phyloP scores from a whole-genome alignment of 2,329 filamentous ascomycete genomes.

The Apiospora rasikravindrae region DNA sequence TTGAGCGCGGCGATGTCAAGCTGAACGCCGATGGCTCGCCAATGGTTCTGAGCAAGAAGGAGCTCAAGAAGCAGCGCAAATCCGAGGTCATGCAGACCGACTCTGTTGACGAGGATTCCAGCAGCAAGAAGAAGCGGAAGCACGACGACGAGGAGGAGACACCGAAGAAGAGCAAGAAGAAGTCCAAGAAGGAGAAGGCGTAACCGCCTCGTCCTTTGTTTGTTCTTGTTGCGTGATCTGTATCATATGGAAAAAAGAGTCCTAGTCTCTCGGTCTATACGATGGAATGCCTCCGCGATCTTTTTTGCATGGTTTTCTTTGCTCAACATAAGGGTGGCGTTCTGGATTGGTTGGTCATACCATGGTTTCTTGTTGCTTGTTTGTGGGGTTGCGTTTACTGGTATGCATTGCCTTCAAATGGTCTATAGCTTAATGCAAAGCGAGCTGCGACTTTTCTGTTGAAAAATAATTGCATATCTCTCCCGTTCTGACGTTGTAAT shows the following conservation, averaged over 20 bases:
- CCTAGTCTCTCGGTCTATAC: conserved; percentile 15
- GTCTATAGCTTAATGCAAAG: conserved; percentile 20
- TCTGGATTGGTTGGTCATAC: conserved; percentile 21
- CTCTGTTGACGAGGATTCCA: conserved; percentile 49
- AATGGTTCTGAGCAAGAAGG: conserved; percentile 75
- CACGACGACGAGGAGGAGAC: conserved; percentile 64
- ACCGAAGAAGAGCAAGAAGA: conserved; percentile 60
- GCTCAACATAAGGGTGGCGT: conserved; percentile 20
- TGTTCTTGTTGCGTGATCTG: conserved; percentile 20
- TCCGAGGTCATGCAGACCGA: conserved; percentile 59
- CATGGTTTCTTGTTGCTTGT: conserved; percentile 20
- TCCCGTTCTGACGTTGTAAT: not conserved
- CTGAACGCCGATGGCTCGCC: conserved; percentile 69
- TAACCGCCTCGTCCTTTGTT: conserved; percentile 35
- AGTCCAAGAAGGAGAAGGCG: conserved; percentile 67
- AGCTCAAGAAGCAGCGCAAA: conserved; percentile 75
- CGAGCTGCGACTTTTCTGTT: conserved; percentile 15
- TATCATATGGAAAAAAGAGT: conserved; percentile 19
- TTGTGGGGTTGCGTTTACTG: conserved; percentile 4
- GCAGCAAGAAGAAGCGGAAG: conserved; percentile 78
- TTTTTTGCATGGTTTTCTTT: conserved; percentile 17
- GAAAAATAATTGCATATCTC: not conserved
- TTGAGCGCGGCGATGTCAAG: conserved; percentile 75
- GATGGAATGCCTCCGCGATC: conserved; percentile 17
- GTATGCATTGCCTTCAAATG: conserved; percentile 11